Evolutionary conservation across 306 rosid species (phyloP), one percentile per base, ranked within the genome.

Genomic region (Dalbergia oliveri): DNA sequence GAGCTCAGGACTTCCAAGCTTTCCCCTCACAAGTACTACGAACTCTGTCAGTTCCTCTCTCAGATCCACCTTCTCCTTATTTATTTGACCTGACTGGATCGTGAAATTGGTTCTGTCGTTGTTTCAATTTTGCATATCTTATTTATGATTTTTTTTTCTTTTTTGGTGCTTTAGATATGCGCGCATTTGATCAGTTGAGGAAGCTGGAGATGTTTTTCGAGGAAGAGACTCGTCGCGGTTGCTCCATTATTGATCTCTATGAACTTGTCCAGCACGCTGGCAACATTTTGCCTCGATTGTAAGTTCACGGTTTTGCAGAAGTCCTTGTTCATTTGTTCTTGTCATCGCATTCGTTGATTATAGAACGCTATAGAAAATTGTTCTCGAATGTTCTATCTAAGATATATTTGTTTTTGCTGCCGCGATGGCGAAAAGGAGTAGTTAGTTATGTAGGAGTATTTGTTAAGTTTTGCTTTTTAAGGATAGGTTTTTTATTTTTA

Each of bases 241-340:
- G 98, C 88, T 91, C 99, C 45, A 91, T 95, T 79, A 91, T 93
- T 63, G 99, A 95, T 88, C 94, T 95, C 60, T 95, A 93, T 60
- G 99, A 95, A 83, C 98, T 93, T 66, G 99, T 95, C 58, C 99
- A 95, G 87, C 99, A 95, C 39, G 99, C 99, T 0, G 99, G 99
- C 72, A 95, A 95, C 87, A 93, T 95, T 79, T 87, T 95, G 85
- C 99, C 99, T 18, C 86, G 99, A 88, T 79, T 90, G 99, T 94
- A 80, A 88, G 99, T 81, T 81, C 54, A 67, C 35, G 9, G 26
- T 77, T 60, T 16, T 44, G 26, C 34, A 21, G 51, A 26, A 76
- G 11, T 44, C 9, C 26, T 9, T 56, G 41, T 37, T 37, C 41
- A 15, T 77, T 60, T 39, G 16, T 77, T 54, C 35, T 33, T 44